Conservation (phyloP, 2,329 filamentous ascomycete species). For the Microascus cirrosus region DNA sequence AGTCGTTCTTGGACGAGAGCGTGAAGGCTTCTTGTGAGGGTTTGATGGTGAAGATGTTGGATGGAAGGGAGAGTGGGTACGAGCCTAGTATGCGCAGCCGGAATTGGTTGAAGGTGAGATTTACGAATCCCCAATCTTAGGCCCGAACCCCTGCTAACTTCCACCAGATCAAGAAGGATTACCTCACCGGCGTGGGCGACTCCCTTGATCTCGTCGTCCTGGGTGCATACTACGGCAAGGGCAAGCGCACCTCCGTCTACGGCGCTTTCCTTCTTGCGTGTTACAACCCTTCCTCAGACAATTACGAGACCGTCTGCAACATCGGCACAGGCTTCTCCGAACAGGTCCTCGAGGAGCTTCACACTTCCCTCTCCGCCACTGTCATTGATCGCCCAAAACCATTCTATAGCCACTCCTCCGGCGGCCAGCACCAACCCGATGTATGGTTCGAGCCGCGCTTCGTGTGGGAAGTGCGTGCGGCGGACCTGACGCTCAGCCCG, state of each 20-base stretch:
- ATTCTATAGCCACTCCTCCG: constrained; percentile 79
- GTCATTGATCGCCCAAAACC: constrained; percentile 87
- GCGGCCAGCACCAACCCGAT: constrained; percentile 87
- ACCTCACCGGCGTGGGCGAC: constrained; percentile 85
- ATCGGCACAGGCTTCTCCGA: constrained; percentile 97
- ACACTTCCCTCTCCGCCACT: constrained; percentile 62
- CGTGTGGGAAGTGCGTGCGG: constrained; percentile 97
- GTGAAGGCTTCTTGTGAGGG: constrained; percentile 95
- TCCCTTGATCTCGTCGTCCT: constrained; percentile 93
- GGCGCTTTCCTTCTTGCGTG: constrained; percentile 93
- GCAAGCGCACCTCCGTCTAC: constrained; percentile 91
- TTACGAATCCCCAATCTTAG: not conserved
- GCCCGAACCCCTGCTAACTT: not conserved
- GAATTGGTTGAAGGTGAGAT: constrained; percentile 85
- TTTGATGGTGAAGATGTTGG: constrained; percentile 98
- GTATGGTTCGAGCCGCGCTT: constrained; percentile 94
- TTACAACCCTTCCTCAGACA: constrained; percentile 70
- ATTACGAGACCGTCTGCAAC: constrained; percentile 94
- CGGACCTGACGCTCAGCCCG: constrained; percentile 85
- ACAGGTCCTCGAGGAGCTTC: constrained; percentile 78
- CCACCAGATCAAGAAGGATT: constrained; percentile 85
- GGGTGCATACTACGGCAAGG: constrained; percentile 86
- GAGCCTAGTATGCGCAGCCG: constrained; percentile 92
- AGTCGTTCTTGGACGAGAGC: constrained; percentile 82
- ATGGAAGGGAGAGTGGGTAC: constrained; percentile 84